These are phyloP conservation scores for Reticulascus tulasneorum DNA, from an alignment of 2,329 filamentous ascomycete genomes.

Conservation along the genomic window DNA sequence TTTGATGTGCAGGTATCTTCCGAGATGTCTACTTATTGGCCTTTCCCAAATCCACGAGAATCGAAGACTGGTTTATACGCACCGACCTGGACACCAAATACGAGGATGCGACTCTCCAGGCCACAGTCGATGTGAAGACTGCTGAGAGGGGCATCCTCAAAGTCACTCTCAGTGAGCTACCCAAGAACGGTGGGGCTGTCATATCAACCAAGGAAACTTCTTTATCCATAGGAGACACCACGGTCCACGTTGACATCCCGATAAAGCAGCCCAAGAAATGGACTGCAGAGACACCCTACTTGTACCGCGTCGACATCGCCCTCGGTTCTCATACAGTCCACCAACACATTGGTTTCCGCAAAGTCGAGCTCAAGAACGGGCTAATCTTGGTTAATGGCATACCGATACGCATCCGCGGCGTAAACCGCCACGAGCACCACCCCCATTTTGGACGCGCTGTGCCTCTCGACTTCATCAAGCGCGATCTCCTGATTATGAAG, in stretches of 20 bases:
- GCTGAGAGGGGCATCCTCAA: conserved; percentile 30
- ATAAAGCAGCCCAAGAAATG: conserved; percentile 57
- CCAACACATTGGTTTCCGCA: conserved; percentile 60
- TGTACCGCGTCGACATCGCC: conserved; percentile 52
- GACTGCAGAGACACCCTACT: conserved; percentile 63
- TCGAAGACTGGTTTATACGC: conserved; percentile 57
- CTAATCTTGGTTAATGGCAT: conserved; percentile 60
- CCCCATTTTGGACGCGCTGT: conserved; percentile 59
- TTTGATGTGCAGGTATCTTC: conserved; percentile 49
- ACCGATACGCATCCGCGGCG: conserved; percentile 57
- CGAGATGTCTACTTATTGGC: conserved; percentile 60
- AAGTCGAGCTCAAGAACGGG: conserved; percentile 58
- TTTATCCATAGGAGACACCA: conserved; percentile 21
- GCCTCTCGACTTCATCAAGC: conserved; percentile 56
- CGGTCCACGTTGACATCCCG: conserved; percentile 38
- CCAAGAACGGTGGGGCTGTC: conserved; percentile 27
- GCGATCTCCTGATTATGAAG: conserved; percentile 66
- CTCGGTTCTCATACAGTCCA: conserved; percentile 36
- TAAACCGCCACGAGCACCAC: conserved; percentile 70
- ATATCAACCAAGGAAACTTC: conserved; percentile 21
- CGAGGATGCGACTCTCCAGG: conserved; percentile 44
- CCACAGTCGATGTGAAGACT: conserved; percentile 40
- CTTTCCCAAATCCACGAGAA: conserved; percentile 45
- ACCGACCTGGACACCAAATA: conserved; percentile 49
- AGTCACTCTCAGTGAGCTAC: conserved; percentile 38